phyloP scores from a whole-genome alignment of 108 stramenopile genomes.

The Pseudonitzschia pungens region DNA sequence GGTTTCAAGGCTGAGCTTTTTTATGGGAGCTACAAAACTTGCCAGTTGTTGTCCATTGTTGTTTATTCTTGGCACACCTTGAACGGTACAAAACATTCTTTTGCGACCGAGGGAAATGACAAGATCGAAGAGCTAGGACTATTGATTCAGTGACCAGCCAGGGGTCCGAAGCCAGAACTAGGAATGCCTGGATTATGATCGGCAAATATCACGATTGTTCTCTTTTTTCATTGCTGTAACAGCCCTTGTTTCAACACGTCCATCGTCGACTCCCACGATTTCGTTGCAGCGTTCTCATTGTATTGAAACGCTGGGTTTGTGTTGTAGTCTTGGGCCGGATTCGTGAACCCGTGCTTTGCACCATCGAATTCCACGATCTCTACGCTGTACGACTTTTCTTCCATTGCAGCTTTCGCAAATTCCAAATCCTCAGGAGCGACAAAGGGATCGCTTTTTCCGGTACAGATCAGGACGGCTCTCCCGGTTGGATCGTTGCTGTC shows the following conservation, averaged over 20 bases:
- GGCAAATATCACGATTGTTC: too few relatives aligned
- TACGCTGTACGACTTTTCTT: slow-evolving; percentile 24
- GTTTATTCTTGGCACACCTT: too few relatives aligned
- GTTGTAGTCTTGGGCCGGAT: slow-evolving; percentile 77
- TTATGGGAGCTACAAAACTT: too few relatives aligned
- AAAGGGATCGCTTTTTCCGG: slow-evolving; percentile 70
- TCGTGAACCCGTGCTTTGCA: slow-evolving; percentile 77
- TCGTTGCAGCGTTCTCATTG: slow-evolving; percentile 41
- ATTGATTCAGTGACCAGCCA: too few relatives aligned
- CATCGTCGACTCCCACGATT: slow-evolving; percentile 15
- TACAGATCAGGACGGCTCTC: slow-evolving; percentile 50
- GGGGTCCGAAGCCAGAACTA: too few relatives aligned
- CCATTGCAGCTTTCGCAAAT: slow-evolving; percentile 34
- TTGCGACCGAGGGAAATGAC: too few relatives aligned
- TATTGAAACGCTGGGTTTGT: slow-evolving; percentile 60
- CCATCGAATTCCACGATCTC: slow-evolving; percentile 35
- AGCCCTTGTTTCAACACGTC: slow-evolving; percentile 1
- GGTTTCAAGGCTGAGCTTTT: too few relatives aligned
- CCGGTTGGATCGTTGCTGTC: neutral
- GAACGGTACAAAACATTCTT: too few relatives aligned
- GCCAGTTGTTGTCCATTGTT: too few relatives aligned
- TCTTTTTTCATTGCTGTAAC: too few relatives aligned
- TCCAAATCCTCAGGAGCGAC: slow-evolving; percentile 48
- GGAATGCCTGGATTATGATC: too few relatives aligned
- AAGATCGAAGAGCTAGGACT: too few relatives aligned